Conservation (phyloP, 1,284 basidiomycete genomes). For the Caloboletus inedulis region DNA sequence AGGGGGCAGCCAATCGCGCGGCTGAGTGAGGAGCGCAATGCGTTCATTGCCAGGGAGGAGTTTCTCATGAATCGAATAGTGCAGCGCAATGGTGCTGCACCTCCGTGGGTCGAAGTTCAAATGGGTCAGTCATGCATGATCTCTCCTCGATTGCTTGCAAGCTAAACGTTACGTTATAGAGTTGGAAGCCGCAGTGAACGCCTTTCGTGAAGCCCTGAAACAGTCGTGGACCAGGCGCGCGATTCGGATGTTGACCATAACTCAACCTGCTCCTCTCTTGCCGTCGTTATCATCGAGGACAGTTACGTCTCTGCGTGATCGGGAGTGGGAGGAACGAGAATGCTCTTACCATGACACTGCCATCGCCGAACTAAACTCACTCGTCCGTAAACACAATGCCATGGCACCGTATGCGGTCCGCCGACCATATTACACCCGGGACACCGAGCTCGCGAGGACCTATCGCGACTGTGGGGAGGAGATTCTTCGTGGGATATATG, state of each 20-base stretch:
- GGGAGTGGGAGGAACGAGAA: constrained; percentile 74
- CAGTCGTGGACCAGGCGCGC: constrained; percentile 68
- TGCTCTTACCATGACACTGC: constrained; percentile 67
- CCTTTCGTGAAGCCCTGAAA: constrained; percentile 64
- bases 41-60: constrained; percentile 76
- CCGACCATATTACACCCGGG: constrained; percentile 53
- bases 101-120: constrained; percentile 91
- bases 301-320: constrained; percentile 56
- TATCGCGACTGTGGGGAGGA: constrained; percentile 54
- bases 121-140: constrained; percentile 43
- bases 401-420: constrained; percentile 75
- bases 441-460: constrained; percentile 56
- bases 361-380: constrained; percentile 67
- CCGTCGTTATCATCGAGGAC: constrained; percentile 44
- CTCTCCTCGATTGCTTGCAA: not conserved
- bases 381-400: constrained; percentile 77
- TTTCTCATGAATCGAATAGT: constrained; percentile 89
- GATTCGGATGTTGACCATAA: constrained; percentile 55
- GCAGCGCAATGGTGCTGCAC: constrained; percentile 78
- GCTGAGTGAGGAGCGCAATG: constrained; percentile 70
- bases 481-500: constrained; percentile 44
- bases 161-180: constrained; percentile 40
- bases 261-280: constrained; percentile 42
- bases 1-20: constrained; percentile 67
- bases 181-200: constrained; percentile 52